phyloP scores from a whole-genome alignment of 371 early-diverging fungal species.

The Rhizopus microsporus region DNA sequence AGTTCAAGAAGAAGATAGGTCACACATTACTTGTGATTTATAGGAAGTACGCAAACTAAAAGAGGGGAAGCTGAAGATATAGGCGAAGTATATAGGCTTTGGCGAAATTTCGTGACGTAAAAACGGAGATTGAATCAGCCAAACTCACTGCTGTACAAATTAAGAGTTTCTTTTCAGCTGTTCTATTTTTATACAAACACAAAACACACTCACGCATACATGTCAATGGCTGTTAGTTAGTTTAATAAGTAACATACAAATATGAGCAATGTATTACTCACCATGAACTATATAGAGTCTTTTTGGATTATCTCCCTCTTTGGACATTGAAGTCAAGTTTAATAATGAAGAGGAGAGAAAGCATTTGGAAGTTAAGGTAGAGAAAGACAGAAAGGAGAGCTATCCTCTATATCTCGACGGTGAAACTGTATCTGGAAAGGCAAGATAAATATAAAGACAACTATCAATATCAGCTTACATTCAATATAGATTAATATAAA shows the following conservation, averaged over 20 bases:
- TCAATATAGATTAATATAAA: conserved; percentile 79
- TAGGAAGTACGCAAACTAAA: too few species aligned
- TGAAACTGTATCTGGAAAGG: conserved; percentile 92
- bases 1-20: too few species aligned
- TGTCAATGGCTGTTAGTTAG: conserved; percentile 1
- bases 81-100: too few species aligned
- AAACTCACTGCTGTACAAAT: background rate
- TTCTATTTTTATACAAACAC: background rate
- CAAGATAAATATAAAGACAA: conserved; percentile 30
- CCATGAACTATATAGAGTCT: conserved; percentile 56
- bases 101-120: too few species aligned
- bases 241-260: too few species aligned
- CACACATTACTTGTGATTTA: too few species aligned
- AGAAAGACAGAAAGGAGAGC: conserved; percentile 83
- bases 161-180: background rate
- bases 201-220: background rate
- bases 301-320: conserved; percentile 82
- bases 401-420: conserved; percentile 97
- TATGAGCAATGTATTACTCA: background rate
- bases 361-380: conserved; percentile 74
- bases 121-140: too few species aligned
- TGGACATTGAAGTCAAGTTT: conserved; percentile 86
- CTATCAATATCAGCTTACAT: background rate
- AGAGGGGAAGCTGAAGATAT: too few species aligned
- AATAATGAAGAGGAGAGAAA: conserved; percentile 77